Conservation (phyloP, 768 basidiomycete genomes). For the Rhodocollybia butyracea region DNA sequence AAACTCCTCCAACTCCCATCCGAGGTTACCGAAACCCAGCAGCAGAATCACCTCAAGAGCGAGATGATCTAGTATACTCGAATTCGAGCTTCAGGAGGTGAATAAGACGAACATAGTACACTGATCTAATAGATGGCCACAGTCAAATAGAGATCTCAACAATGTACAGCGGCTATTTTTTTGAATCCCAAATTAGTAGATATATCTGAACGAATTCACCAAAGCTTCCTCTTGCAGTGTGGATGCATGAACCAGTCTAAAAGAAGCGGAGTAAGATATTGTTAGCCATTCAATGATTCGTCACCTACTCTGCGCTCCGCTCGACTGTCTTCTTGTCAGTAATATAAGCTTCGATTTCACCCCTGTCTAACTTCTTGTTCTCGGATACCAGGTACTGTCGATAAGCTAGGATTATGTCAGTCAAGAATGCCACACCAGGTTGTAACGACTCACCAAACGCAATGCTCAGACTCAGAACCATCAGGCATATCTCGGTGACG, state of each 20-base stretch:
- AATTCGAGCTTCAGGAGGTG: too few species aligned
- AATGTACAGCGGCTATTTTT: too few species aligned
- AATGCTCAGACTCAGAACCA: slow-evolving; percentile 13
- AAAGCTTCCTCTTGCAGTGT: slow-evolving; percentile 9
- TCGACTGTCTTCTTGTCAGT: slow-evolving; percentile 5
- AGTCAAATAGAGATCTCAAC: too few species aligned
- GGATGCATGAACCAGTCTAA: slow-evolving; percentile 9
- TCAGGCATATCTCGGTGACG: slow-evolving; percentile 13
- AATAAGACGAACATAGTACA: too few species aligned
- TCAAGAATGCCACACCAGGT: not conserved
- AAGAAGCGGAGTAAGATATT: not conserved
- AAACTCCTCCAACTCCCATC: not conserved
- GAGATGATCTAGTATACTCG: not conserved
- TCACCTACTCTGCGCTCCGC: slow-evolving; percentile 12
- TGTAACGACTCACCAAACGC: slow-evolving; percentile 13
- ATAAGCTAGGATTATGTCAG: not conserved
- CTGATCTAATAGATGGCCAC: too few species aligned
- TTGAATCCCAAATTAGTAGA: not conserved
- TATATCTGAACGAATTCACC: slow-evolving; percentile 4
- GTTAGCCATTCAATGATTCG: not conserved
- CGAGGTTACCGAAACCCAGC: not conserved
- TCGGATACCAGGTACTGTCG: slow-evolving; percentile 11
- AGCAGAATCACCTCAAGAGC: not conserved
- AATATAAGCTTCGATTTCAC: slow-evolving; percentile 11
- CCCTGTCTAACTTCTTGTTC: slow-evolving; percentile 14